Conservation (phyloP, 257 asterid genomes). For the Forsythia suspensa region DNA sequence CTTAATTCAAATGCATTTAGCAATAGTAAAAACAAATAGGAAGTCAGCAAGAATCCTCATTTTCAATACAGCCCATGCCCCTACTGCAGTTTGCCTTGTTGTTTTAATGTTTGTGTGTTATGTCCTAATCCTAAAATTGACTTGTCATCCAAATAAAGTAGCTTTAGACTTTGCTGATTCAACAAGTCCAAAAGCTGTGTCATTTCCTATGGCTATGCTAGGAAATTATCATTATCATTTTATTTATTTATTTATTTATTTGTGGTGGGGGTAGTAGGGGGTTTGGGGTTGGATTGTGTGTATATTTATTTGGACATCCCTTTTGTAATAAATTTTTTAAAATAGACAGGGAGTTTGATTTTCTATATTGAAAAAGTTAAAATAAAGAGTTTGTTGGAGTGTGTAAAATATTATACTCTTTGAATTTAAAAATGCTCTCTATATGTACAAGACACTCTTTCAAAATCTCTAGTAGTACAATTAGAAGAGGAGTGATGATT, state of each 20-base stretch:
- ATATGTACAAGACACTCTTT: no score
- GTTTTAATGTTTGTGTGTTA: slow-evolving; percentile 11
- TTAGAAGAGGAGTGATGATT: no score
- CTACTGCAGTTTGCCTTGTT: background rate
- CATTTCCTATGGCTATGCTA: background rate
- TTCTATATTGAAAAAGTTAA: no score
- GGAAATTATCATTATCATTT: background rate
- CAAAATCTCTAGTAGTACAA: no score
- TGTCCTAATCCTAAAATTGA: slow-evolving; percentile 21
- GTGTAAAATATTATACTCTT: no score
- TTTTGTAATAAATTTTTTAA: background rate
- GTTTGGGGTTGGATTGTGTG: background rate
- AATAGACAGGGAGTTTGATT: no score
- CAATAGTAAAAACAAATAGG: no score
- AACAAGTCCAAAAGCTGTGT: background rate
- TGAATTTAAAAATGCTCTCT: no score
- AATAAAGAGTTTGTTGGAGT: no score
- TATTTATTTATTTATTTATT: background rate
- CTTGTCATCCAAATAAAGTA: slow-evolving; percentile 16
- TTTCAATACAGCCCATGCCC: background rate
- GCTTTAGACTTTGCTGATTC: slow-evolving; percentile 12
- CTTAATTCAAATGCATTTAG: no score
- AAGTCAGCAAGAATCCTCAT: background rate
- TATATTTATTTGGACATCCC: background rate
- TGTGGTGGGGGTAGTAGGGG: background rate